Percentiles rank a stretch among this genome's conserved stretches.
These are phyloP conservation scores for Microsporum ferrugineum DNA, from an alignment of 2,329 filamentous ascomycete genomes.

Conservation along the genomic window DNA sequence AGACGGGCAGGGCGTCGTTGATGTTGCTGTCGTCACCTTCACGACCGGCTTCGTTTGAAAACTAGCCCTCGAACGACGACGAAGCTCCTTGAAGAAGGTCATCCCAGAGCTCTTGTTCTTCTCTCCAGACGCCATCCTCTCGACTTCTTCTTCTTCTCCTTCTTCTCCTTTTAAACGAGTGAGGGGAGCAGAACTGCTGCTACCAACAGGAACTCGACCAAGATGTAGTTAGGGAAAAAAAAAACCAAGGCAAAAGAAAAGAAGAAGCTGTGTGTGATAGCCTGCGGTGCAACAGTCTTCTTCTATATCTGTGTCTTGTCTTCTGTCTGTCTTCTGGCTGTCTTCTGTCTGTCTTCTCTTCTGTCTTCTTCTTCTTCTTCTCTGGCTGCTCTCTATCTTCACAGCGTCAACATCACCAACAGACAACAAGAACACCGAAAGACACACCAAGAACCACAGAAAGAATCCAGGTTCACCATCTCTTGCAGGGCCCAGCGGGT, in stretches of 20 bases:
- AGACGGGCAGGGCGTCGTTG: neutral
- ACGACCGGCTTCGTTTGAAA: conserved; percentile 41
- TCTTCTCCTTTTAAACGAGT: neutral
- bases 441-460: neutral
- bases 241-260: neutral
- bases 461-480: neutral
- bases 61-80: conserved; percentile 64
- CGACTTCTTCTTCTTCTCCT: neutral
- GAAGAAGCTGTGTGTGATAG: neutral
- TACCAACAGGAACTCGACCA: neutral
- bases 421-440: neutral
- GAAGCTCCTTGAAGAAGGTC: conserved; percentile 63
- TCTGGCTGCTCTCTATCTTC: neutral
- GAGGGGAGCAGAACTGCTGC: neutral
- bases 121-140: neutral
- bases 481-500: neutral
- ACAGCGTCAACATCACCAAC: neutral
- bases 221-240: neutral
- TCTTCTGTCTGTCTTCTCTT: neutral
- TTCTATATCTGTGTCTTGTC: neutral
- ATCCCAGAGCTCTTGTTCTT: conserved; percentile 19
- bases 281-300: neutral
- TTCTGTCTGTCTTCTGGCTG: neutral
- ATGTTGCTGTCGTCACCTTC: neutral
- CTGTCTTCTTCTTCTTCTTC: neutral